phyloP scores from a whole-genome alignment of 148 eudicot species.

The Fagopyrum homotropicum region DNA sequence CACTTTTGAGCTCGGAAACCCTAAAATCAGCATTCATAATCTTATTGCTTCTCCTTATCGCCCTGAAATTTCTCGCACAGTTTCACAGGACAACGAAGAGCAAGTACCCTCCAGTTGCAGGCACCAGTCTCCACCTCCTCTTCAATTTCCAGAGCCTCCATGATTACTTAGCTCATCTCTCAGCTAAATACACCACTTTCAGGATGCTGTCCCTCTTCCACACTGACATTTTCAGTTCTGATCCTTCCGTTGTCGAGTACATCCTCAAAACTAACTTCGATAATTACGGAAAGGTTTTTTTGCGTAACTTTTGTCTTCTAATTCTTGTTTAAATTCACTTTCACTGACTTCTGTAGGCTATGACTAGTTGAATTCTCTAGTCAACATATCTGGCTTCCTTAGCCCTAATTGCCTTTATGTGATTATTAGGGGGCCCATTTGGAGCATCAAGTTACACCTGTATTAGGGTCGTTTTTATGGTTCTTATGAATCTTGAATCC shows the following conservation, averaged over 20 bases:
- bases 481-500: no score
- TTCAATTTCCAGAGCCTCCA: constrained; percentile 47
- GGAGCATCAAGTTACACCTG: no score
- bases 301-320: background rate
- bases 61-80: constrained; percentile 13
- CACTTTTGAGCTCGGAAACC: background rate
- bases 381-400: background rate
- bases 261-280: constrained; percentile 58
- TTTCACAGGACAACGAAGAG: background rate
- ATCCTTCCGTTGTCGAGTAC: constrained; percentile 60
- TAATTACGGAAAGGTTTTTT: constrained; percentile 50
- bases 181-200: constrained; percentile 46
- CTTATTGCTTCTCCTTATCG: background rate
- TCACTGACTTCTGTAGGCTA: background rate
- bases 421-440: no score
- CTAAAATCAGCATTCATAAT: background rate
- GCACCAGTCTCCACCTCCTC: constrained; percentile 42
- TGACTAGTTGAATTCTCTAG: no score
- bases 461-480: no score
- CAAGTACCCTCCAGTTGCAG: constrained; percentile 51
- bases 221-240: constrained; percentile 53
- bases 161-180: constrained; percentile 54
- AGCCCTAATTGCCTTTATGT: background rate
- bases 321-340: background rate
- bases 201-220: constrained; percentile 45